Evolutionary conservation across 331 rosid genomes (phyloP), one percentile per base, ranked within the genome.

Genomic region (Pyrus hybrid): DNA sequence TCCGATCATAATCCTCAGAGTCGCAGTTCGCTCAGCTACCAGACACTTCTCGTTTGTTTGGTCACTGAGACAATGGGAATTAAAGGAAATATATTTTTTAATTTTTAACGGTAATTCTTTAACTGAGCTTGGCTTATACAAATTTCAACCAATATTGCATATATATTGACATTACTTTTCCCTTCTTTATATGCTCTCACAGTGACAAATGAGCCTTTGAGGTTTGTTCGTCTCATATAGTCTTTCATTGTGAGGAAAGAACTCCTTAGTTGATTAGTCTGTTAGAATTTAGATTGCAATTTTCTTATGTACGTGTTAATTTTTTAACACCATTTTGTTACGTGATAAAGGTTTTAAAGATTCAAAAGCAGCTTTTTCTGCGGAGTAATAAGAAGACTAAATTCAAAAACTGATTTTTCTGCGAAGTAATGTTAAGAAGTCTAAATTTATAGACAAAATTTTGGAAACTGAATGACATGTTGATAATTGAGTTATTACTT

Each of bases 71-170:
- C 14, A 41, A 53, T 53, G 58, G 22, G 57, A 53, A 53, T 53
- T 53, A 7, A 3, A 18, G 4, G 4, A 53, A 17, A 0, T 1
- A 7, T 53, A 41, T 8, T 53, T 18, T 18, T 0, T 2, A 17
- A 1, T 11, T 51, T 51, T 51, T 16, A 49, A 49, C 7, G 2
- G 18, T 51, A 14, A 16, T 9, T 17, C 21, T 51, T 51, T 17
- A 11, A 41, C 47, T 3, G 47, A 3, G 57, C 21, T 6, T 51
- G 57, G 57, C 57, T 51, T 16, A 51, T 51, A 5, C 2, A 51
- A 18, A 5, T 51, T 51, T 51, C 21, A 51, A 51, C 57, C 21
- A 41, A 41, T 41, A 41, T 41, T 41, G 47, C 47, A 41, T 11
- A 11, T 41, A 3, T 41, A 1, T 41, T 3, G 47, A 41, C 14